phyloP scores from a whole-genome alignment of 768 basidiomycete species.

The Kwoniella europaea region DNA sequence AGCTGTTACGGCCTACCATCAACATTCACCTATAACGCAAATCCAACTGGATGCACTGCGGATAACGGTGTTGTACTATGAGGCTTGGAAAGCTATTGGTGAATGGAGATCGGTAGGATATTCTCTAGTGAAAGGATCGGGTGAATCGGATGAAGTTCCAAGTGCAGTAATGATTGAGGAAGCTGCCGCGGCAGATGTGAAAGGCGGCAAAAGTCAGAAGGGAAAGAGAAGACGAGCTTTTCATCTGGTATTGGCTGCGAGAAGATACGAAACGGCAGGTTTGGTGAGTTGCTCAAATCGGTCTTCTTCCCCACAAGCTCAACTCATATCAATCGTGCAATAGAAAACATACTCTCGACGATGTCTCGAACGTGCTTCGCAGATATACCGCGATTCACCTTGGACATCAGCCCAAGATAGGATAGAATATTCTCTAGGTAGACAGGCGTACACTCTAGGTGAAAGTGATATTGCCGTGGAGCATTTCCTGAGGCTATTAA shows the following conservation, averaged over 20 bases:
- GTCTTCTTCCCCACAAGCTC: neutral
- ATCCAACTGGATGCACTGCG: slow-evolving; percentile 56
- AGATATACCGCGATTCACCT: slow-evolving; percentile 51
- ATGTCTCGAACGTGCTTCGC: slow-evolving; percentile 57
- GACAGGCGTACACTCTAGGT: slow-evolving; percentile 88
- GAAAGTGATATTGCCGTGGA: slow-evolving; percentile 75
- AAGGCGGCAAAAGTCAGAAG: slow-evolving; percentile 42
- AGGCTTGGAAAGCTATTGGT: slow-evolving; percentile 52
- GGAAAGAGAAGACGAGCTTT: slow-evolving; percentile 53
- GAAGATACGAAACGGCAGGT: slow-evolving; percentile 60
- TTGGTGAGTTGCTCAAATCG: slow-evolving; percentile 47
- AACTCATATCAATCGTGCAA: neutral
- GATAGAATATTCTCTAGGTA: slow-evolving; percentile 64
- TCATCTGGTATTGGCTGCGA: slow-evolving; percentile 59
- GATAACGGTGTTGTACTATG: slow-evolving; percentile 57
- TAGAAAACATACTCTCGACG: slow-evolving; percentile 60
- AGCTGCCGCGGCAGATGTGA: slow-evolving; percentile 58
- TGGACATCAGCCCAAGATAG: slow-evolving; percentile 57
- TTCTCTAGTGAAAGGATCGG: slow-evolving; percentile 55
- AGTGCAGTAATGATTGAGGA: slow-evolving; percentile 61
- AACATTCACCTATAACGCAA: slow-evolving; percentile 34
- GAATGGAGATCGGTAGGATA: slow-evolving; percentile 49
- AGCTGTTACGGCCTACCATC: slow-evolving; percentile 46
- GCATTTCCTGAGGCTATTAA: slow-evolving; percentile 76
- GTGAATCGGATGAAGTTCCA: slow-evolving; percentile 59